phyloP scores from a whole-genome alignment of 2,329 filamentous ascomycete species.

The Fusarium begoniae region DNA sequence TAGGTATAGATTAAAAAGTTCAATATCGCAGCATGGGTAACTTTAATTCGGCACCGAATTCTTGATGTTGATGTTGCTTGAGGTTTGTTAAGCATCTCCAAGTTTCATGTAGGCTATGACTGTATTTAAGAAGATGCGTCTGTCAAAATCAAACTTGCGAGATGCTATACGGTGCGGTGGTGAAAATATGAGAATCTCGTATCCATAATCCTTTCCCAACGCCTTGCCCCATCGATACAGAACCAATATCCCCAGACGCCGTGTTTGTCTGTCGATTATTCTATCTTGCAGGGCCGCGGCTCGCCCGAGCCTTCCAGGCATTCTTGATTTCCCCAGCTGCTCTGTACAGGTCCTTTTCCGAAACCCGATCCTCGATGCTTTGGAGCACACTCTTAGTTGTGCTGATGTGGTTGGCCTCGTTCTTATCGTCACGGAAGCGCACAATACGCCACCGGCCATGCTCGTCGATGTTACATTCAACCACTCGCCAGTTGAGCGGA shows the following conservation, averaged over 20 bases:
- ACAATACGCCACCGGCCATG: slow-evolving; percentile 84
- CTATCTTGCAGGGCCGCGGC: slow-evolving; percentile 46
- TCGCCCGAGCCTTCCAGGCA: slow-evolving; percentile 73
- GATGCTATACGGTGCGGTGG: not conserved
- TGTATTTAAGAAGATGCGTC: not conserved
- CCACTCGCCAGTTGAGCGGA: slow-evolving; percentile 84
- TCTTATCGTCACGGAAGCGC: slow-evolving; percentile 92
- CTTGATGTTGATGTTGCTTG: not conserved
- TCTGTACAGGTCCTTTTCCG: slow-evolving; percentile 79
- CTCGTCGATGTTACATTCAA: slow-evolving; percentile 87
- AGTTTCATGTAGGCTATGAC: not conserved
- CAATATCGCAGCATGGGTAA: slow-evolving; percentile 13
- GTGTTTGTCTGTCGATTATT: slow-evolving; percentile 54
- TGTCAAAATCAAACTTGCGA: not conserved
- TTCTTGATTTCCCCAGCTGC: slow-evolving; percentile 77
- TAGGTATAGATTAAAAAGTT: slow-evolving; percentile 33
- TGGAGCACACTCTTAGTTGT: slow-evolving; percentile 88
- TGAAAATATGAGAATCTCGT: not conserved
- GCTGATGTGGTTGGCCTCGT: slow-evolving; percentile 85
- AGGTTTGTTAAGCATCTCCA: not conserved
- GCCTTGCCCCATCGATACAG: slow-evolving; percentile 33
- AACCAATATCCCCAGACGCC: slow-evolving; percentile 25
- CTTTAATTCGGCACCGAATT: not conserved
- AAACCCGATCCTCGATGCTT: slow-evolving; percentile 87
- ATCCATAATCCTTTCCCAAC: slow-evolving; percentile 20